A percentile compares a stretch with the other conserved stretches of the same genome.
These are phyloP conservation scores for Phialocephala sp. DNA, from an alignment of 2,329 filamentous ascomycete genomes.

Conservation along the genomic window DNA sequence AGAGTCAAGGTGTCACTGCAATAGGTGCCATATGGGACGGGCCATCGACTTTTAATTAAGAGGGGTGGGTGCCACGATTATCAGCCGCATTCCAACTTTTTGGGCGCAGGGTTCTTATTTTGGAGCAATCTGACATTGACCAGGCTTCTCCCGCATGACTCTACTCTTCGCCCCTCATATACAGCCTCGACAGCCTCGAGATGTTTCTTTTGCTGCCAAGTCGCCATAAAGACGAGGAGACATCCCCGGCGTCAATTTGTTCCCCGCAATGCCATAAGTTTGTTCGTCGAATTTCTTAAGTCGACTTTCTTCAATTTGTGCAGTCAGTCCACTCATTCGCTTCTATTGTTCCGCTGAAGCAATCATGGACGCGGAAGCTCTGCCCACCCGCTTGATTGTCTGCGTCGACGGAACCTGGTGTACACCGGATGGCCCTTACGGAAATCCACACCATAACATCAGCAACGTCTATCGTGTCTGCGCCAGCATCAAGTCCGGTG, in stretches of 20 bases:
- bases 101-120: no score
- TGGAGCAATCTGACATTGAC: no score
- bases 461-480: neutral
- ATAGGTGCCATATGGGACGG: no score
- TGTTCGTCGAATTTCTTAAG: neutral
- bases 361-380: neutral
- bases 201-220: neutral
- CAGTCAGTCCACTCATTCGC: neutral
- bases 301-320: no score
- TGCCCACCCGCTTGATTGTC: neutral
- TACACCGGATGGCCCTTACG: neutral
- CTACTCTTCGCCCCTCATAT: neutral
- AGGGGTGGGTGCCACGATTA: no score
- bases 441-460: neutral
- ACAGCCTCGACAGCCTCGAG: neutral
- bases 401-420: neutral
- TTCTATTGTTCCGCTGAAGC: neutral
- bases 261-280: neutral
- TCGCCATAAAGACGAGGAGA: neutral
- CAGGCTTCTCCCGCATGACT: no score
- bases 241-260: neutral
- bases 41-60: no score
- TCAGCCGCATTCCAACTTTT: no score
- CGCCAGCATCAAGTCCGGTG: neutral
- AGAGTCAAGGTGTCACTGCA: no score